Conservation (phyloP, 805 yeast genomes). For the Candida mattraensis region DNA sequence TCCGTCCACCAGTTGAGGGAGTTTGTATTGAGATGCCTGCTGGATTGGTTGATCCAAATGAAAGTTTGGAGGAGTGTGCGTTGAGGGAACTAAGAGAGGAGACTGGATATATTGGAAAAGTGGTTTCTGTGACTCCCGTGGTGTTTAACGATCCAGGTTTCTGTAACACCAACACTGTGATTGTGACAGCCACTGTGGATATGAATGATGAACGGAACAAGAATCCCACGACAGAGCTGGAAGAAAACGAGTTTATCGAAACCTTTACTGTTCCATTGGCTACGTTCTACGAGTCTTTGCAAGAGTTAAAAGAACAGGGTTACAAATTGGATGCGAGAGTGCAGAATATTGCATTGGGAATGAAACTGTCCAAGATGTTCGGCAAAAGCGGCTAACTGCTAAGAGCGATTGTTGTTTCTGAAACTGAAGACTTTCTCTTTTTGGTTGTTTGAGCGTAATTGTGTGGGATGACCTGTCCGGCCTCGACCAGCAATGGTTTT, state of each 20-base stretch:
- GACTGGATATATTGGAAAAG: constrained; percentile 84
- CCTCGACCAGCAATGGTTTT: too few relatives aligned
- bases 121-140: constrained; percentile 29
- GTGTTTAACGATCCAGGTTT: constrained; percentile 63
- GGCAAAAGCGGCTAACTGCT: too few relatives aligned
- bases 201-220: constrained; percentile 60
- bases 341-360: constrained; percentile 82
- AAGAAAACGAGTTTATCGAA: constrained; percentile 91
- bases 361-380: constrained; percentile 47
- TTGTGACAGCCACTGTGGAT: constrained; percentile 80
- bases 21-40: constrained; percentile 95
- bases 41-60: constrained; percentile 86
- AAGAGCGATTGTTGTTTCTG: too few relatives aligned
- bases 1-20: constrained; percentile 87
- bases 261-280: constrained; percentile 72
- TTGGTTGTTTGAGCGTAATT: too few relatives aligned
- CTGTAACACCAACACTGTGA: constrained; percentile 81
- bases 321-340: constrained; percentile 84
- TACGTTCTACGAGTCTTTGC: constrained; percentile 54
- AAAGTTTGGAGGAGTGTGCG: constrained; percentile 76
- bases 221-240: constrained; percentile 72
- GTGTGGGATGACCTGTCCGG: too few relatives aligned
- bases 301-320: constrained; percentile 57
- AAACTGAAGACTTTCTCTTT: too few relatives aligned
- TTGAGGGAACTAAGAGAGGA: constrained; percentile 86